Base-by-base conservation (phyloP, 2,329 filamentous ascomycete genomes). In the Cordyceps cicadae region DNA sequence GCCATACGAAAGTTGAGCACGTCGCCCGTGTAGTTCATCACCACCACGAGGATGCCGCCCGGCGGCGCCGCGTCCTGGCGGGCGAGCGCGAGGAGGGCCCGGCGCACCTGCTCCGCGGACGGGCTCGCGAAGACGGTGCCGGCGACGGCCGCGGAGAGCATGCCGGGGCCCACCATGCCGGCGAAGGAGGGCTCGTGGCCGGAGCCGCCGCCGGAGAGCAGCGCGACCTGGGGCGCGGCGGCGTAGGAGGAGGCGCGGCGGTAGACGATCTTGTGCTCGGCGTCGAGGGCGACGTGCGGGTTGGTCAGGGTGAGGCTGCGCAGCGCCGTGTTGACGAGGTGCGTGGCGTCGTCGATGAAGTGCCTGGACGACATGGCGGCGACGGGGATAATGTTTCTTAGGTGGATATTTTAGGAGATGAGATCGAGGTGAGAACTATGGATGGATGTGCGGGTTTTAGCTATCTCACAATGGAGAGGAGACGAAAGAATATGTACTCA, bases 1-100 rank as follows among this genome's bases (percentile, higher is more conserved):
- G 88, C 92, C 82, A 97, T 88, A 60, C 92, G 92, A 70, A 97
- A 97, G 76, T 96, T 95, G 66, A 97, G 81, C 59, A 96, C 84
- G 71, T 92, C 89, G 43, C 89, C 89, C 1, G 91, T 96, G 74
- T 96, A 96, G 73, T 97, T 97, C 90, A 96, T 96, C 34, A 96
- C 89, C 6, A 92, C 87, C n/a, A 96, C 88, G 46, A 97, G 73
- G 1, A 96, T 88, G 26, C 92, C 93, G 63, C 84, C 82, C 82
- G 50, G 82, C 79, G 3, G 15, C 37, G 37, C 37, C 7, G 82
- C 81, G 63, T 89, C 85, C 3, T 96, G 88, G 21, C 89, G 81
- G 48, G 85, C 82, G 69, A 87, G 81, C 48, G 85, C 82, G 69
- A 87, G 83, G 58, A 95, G 87, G 62, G 87, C 90, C 65, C 83